Evolutionary conservation across 1,284 basidiomycete genomes (phyloP).

Genomic region (Golubevia sp.): DNA sequence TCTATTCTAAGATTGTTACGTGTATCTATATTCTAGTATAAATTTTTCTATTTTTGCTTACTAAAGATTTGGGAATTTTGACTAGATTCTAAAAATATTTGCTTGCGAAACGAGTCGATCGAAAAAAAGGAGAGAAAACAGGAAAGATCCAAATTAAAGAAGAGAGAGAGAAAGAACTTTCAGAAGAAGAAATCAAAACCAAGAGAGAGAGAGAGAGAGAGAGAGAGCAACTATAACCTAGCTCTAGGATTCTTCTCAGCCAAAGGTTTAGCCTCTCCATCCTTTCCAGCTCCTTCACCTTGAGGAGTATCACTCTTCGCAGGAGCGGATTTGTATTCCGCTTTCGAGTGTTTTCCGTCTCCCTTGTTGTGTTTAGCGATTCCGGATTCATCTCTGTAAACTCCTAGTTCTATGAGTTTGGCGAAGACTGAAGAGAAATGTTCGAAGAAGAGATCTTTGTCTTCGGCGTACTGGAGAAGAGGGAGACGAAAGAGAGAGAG

Average conservation of each 20-base stretch:
- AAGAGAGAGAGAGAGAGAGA: neutral
- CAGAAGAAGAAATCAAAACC: neutral
- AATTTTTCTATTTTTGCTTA: too few relatives aligned
- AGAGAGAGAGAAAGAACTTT: neutral
- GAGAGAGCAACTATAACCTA: neutral
- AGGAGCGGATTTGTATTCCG: slow-evolving; percentile 46
- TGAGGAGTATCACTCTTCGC: slow-evolving; percentile 35
- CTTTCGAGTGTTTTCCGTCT: slow-evolving; percentile 23
- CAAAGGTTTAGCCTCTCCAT: slow-evolving; percentile 27
- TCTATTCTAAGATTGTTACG: too few relatives aligned
- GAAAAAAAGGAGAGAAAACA: too few relatives aligned
- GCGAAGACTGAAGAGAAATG: slow-evolving; percentile 65
- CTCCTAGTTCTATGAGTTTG: slow-evolving; percentile 60
- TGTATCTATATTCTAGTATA: too few relatives aligned
- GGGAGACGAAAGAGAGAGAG: too few relatives aligned
- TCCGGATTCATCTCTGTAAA: slow-evolving; percentile 54
- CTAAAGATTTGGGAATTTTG: too few relatives aligned
- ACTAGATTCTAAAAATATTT: too few relatives aligned
- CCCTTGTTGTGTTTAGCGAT: slow-evolving; percentile 50
- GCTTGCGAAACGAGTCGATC: too few relatives aligned
- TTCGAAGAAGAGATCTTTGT: slow-evolving; percentile 66
- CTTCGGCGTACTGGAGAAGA: slow-evolving; percentile 65
- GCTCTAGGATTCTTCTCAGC: slow-evolving; percentile 18
- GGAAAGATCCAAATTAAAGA: neutral
- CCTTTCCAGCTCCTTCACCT: slow-evolving; percentile 27